Evolutionary conservation across 345 rosid species (phyloP).

Genomic region (Aurinia saxatilis): DNA sequence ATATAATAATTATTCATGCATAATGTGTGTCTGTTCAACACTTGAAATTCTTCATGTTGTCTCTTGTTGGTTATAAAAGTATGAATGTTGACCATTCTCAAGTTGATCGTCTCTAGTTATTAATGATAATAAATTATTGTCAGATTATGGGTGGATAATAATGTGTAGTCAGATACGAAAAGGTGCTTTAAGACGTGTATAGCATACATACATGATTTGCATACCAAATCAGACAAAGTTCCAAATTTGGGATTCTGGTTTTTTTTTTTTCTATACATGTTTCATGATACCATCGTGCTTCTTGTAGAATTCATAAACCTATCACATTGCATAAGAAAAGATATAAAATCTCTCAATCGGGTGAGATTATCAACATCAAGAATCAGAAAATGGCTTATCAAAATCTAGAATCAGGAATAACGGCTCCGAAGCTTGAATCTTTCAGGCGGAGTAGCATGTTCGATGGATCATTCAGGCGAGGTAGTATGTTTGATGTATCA

Average conservation of each 20-base stretch:
- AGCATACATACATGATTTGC: slow-evolving; percentile 15
- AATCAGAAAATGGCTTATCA: not conserved
- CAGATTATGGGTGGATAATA: not conserved
- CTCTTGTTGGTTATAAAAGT: not conserved
- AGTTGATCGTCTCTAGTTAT: not conserved
- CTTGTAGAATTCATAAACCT: not conserved
- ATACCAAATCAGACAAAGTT: not conserved
- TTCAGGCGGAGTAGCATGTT: slow-evolving; percentile 27
- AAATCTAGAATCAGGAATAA: slow-evolving; percentile 21
- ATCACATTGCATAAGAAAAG: slow-evolving; percentile 1
- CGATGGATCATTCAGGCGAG: slow-evolving; percentile 28
- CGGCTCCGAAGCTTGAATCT: slow-evolving; percentile 27
- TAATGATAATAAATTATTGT: not conserved
- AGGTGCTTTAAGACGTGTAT: slow-evolving; percentile 27
- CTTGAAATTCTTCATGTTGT: slow-evolving; percentile 24
- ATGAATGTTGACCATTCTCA: not conserved
- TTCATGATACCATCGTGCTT: not conserved
- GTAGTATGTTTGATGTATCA: slow-evolving; percentile 26
- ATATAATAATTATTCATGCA: slow-evolving; percentile 31
- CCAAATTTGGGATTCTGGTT: slow-evolving; percentile 6
- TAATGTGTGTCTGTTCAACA: slow-evolving; percentile 23
- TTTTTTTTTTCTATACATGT: not conserved
- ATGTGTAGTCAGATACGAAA: slow-evolving; percentile 10
- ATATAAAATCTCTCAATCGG: not conserved
- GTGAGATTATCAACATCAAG: slow-evolving; percentile 8